Conservation (phyloP, 495 filamentous ascomycete species). For the Xylaria flabelliformis region DNA sequence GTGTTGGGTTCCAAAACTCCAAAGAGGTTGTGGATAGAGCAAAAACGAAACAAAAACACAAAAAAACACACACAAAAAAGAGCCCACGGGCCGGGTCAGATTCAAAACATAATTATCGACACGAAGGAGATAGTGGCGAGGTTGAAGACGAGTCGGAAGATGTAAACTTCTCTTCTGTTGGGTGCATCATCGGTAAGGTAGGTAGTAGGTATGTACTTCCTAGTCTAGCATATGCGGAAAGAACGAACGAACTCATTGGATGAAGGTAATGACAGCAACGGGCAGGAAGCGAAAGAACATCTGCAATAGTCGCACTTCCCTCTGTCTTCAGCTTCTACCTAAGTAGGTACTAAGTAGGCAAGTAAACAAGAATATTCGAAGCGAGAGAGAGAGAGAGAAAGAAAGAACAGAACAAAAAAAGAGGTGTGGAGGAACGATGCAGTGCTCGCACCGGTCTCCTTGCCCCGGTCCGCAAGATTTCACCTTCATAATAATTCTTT, state of each 20-base stretch:
- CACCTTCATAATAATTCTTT: conserved; percentile 26
- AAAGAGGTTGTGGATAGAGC: conserved; percentile 33
- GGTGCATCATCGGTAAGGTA: conserved; percentile 35
- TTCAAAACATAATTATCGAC: conserved; percentile 46
- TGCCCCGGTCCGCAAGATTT: conserved; percentile 31
- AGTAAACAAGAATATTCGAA: conserved; percentile 9
- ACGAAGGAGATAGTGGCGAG: conserved; percentile 36
- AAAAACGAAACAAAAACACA: conserved; percentile 19
- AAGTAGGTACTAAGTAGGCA: not conserved
- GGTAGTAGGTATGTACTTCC: conserved; percentile 25
- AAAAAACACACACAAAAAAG: conserved; percentile 25
- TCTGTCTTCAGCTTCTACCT: not conserved
- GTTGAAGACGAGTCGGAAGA: conserved; percentile 34
- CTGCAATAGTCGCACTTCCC: conserved; percentile 20
- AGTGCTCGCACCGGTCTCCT: conserved; percentile 6
- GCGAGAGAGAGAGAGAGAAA: not conserved
- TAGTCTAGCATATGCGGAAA: conserved; percentile 24
- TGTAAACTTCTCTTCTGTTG: conserved; percentile 29
- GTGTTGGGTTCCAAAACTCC: conserved; percentile 46
- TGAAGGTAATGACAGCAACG: conserved; percentile 5
- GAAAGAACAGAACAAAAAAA: not conserved
- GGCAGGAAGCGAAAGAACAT: conserved; percentile 12
- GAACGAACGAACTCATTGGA: conserved; percentile 35
- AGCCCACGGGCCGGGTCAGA: conserved; percentile 31
- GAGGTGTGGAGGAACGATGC: conserved; percentile 13